Percentiles rank a stretch among this genome's conserved stretches.
Conservation (phyloP, 2,329 filamentous ascomycete species). For the Pseudocercospora pini-densiflorae region DNA sequence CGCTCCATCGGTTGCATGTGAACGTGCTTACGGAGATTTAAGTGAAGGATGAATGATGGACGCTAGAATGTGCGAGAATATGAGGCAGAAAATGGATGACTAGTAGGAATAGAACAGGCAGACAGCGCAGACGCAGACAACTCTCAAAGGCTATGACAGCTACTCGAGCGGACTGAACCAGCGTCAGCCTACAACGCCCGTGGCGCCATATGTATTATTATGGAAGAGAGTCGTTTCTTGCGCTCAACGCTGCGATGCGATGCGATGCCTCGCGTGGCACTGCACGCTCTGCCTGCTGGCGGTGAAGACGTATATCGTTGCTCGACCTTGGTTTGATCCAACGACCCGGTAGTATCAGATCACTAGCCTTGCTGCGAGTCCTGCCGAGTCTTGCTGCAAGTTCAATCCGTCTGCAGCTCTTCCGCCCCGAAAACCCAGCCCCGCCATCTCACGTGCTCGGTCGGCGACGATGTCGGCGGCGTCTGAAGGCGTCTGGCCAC, state of each 20-base stretch:
- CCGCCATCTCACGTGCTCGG: neutral
- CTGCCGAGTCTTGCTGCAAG: too few relatives aligned
- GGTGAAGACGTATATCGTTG: conserved; percentile 5
- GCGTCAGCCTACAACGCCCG: conserved; percentile 2
- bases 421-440: neutral
- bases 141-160: neutral
- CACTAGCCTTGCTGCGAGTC: neutral
- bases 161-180: neutral
- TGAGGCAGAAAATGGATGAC: neutral
- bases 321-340: neutral
- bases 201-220: neutral
- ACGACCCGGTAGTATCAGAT: neutral
- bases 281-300: conserved; percentile 8
- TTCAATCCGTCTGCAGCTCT: neutral
- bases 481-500: neutral
- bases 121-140: neutral
- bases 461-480: neutral
- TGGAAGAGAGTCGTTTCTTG: neutral
- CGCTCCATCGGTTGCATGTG: neutral
- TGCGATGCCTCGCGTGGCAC: conserved; percentile 1
- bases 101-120: neutral
- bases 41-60: neutral
- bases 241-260: neutral
- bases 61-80: neutral
- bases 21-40: neutral